Evolutionary conservation across 2,329 filamentous ascomycete species (phyloP), one percentile per base, ranked within the genome.

Genomic region (Trichoderma hamatum): DNA sequence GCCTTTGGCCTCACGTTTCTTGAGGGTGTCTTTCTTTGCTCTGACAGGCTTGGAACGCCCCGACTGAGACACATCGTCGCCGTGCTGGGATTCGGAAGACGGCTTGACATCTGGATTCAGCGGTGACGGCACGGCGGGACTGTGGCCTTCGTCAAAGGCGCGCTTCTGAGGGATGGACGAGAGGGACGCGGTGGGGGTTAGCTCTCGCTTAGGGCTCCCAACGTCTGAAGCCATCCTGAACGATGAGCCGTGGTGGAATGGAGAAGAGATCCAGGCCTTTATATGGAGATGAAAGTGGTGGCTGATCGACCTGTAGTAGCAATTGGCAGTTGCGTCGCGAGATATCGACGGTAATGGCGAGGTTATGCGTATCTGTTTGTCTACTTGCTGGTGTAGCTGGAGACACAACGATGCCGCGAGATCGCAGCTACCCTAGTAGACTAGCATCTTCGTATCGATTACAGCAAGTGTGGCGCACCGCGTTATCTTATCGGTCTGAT

Each of bases 111-210:
- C 88, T 58, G 89, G 89, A 74, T 94, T 94, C 71, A 94, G 85
- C 32, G 91, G 91, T 13, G 92, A 94, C 3, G 91, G 88, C 2
- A 93, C 84, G 14, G 89, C 85, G 5, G 92, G 91, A 70, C 85
- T 85, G 78, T 94, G 89, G 76, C 88, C 88, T 74, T 92, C 90
- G 70, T 92, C 90, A 34, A 91, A 83, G 26, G 83, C 81, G 70
- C 90, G 88, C 75, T 92, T 92, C 76, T 90, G 85, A 3, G 89
- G 88, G 28, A 90, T 81, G 11, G 84, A 83, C 62, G 84, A 80
- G 78, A 80, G 74, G 6, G 80, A 75, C 19, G 78, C 73, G 26
- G 77, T 77, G 32, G 82, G 80, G 7, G 80, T 83, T 21, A 80
- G 72, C 73, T 84, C 82, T 69, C 79, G 74, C 67, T 82, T 82